A percentile compares a stretch with the other conserved stretches of the same genome.
phyloP scores from a whole-genome alignment of 2,329 filamentous ascomycete species.

The Beauveria medogensis region DNA sequence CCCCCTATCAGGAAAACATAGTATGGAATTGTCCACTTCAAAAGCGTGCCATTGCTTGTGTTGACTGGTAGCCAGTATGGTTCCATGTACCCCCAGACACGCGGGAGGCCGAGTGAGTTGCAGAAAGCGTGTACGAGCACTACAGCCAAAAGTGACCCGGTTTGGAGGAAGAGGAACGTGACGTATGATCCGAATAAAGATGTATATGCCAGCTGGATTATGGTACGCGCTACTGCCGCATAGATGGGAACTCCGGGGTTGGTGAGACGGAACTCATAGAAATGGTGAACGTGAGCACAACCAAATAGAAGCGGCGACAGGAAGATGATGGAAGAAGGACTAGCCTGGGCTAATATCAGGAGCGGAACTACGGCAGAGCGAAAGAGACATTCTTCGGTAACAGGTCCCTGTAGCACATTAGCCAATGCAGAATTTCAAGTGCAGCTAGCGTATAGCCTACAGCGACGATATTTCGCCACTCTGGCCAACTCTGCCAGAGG shows the following conservation, averaged over 20 bases:
- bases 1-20: slow-evolving; percentile 70
- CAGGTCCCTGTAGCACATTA: slow-evolving; percentile 52
- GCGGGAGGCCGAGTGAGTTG: slow-evolving; percentile 83
- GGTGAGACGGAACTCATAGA: slow-evolving; percentile 85
- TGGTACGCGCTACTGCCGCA: slow-evolving; percentile 59
- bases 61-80: slow-evolving; percentile 32
- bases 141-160: slow-evolving; percentile 69
- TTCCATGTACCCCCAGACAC: slow-evolving; percentile 73
- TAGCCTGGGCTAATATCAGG: slow-evolving; percentile 62
- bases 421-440: neutral
- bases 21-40: slow-evolving; percentile 66
- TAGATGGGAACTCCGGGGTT: slow-evolving; percentile 60
- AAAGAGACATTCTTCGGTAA: slow-evolving; percentile 92
- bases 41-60: slow-evolving; percentile 15
- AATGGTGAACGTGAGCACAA: slow-evolving; percentile 88
- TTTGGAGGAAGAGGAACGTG: slow-evolving; percentile 80
- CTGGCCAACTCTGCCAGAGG: slow-evolving; percentile 64
- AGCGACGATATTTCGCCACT: slow-evolving; percentile 79
- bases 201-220: slow-evolving; percentile 84
- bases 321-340: slow-evolving; percentile 58
- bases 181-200: slow-evolving; percentile 90
- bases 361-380: slow-evolving; percentile 78
- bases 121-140: slow-evolving; percentile 80
- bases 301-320: slow-evolving; percentile 84
- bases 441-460: slow-evolving; percentile 42